These are phyloP conservation scores for Botrytis tulipae DNA, from an alignment of 2,329 filamentous ascomycete genomes.

Conservation along the genomic window DNA sequence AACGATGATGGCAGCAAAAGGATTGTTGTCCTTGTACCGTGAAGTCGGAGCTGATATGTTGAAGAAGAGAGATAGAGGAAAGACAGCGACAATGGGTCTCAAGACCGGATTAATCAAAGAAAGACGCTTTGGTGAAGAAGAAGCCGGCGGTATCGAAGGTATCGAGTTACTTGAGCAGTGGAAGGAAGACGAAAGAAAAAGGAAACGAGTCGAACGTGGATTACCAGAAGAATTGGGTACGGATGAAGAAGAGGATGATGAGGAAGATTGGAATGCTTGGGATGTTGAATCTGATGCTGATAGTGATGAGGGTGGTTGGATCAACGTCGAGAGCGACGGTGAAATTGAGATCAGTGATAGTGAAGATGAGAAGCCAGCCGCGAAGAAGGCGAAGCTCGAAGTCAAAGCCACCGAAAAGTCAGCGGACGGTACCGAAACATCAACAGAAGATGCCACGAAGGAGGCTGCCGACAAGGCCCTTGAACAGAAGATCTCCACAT, in stretches of 20 bases:
- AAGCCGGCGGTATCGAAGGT: constrained; percentile 80
- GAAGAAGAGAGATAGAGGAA: constrained; percentile 85
- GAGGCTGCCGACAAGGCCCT: constrained; percentile 42
- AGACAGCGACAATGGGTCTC: constrained; percentile 82
- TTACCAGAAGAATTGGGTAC: constrained; percentile 60
- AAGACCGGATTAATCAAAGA: constrained; percentile 72
- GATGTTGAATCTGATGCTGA: constrained; percentile 50
- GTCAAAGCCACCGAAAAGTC: constrained; percentile 30
- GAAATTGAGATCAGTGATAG: constrained; percentile 73
- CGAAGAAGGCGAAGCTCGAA: constrained; percentile 61
- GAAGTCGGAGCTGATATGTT: constrained; percentile 89
- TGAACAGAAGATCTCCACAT: constrained; percentile 58
- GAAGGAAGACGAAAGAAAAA: constrained; percentile 85
- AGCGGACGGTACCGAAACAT: constrained; percentile 33
- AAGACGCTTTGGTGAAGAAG: constrained; percentile 79
- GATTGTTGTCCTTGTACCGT: constrained; percentile 83
- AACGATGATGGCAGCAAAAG: constrained; percentile 97
- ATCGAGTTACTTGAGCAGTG: constrained; percentile 87
- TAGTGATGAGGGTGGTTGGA: constrained; percentile 83
- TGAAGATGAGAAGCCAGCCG: constrained; percentile 69
- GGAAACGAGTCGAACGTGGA: constrained; percentile 68
- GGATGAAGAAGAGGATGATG: constrained; percentile 53
- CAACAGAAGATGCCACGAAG: constrained; percentile 45
- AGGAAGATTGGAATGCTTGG: constrained; percentile 36
- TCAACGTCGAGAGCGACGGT: constrained; percentile 79